These are phyloP conservation scores for Hordeum pubiflorum DNA, from an alignment of 202 grass and related monocot genomes.

Conservation along the genomic window DNA sequence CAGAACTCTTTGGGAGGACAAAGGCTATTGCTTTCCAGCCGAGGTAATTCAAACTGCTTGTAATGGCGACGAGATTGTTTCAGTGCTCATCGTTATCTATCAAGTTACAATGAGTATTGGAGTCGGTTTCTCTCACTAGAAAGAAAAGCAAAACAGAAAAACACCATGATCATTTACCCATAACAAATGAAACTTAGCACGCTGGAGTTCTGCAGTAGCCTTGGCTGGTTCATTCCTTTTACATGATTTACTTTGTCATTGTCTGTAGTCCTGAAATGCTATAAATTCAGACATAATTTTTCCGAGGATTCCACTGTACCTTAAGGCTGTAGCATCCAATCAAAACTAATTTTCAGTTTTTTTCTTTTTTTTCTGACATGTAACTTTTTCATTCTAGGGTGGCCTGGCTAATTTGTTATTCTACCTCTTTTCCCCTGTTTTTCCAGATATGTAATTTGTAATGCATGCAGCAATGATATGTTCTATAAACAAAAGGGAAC, in stretches of 20 bases:
- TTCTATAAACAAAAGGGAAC: slow-evolving; percentile 92
- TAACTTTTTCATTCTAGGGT: not conserved
- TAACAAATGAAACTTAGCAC: slow-evolving; percentile 8
- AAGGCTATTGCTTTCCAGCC: slow-evolving; percentile 85
- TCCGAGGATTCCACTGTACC: slow-evolving; percentile 7
- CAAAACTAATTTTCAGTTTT: slow-evolving; percentile 7
- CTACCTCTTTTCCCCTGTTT: slow-evolving; percentile 20
- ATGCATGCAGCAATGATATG: slow-evolving; percentile 82
- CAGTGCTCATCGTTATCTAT: not conserved
- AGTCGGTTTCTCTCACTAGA: slow-evolving; percentile 19
- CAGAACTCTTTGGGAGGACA: slow-evolving; percentile 82
- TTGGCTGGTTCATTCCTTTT: not conserved
- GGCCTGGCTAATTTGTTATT: slow-evolving; percentile 17
- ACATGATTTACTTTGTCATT: not conserved
- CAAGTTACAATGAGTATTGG: not conserved
- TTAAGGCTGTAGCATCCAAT: not conserved
- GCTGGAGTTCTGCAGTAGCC: not conserved
- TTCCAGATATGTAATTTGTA: slow-evolving; percentile 91
- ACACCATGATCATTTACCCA: not conserved
- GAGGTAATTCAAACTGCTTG: slow-evolving; percentile 50
- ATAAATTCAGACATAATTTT: not conserved
- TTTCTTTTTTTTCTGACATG: slow-evolving; percentile 7
- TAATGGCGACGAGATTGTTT: slow-evolving; percentile 20
- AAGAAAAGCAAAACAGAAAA: slow-evolving; percentile 18
- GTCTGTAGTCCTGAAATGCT: slow-evolving; percentile 4